Base-by-base conservation (phyloP, 2,329 filamentous ascomycete species). In the Esteya vermicola region DNA sequence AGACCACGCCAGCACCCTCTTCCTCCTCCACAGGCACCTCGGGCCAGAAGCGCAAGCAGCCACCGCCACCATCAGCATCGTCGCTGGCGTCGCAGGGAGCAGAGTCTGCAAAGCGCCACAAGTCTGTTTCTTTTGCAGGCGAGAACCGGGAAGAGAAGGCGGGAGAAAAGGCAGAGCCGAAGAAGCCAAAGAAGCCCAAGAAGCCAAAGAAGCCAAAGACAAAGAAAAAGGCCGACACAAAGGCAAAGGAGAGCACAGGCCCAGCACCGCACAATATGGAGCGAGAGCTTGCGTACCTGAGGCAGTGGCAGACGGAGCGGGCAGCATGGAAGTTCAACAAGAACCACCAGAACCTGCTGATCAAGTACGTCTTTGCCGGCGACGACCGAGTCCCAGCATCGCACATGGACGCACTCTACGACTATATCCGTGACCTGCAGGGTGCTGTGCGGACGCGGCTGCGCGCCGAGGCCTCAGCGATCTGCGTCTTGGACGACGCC, bases 311-410 rank as follows among this genome's bases (percentile, higher is more conserved):
- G 59, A 70, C 70, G 41, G 70, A 77, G 45, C 77, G 77, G 43
- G 64, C 70, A 9, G 67, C 67, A 50, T 96, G 89, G 89, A 95
- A 94, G 59, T 96, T 95, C 66, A 93, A 93, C 65, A 95, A 95
- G 63, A 88, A 85, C 50, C 77, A 85, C 54, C 88, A 95, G 59
- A 84, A 79, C 40, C 75, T 84, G 50, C 67, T 95, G 12, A 73
- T 95, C 54, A 89, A 91, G 57, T 78, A 93, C 63, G 62, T 82
- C 34, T 84, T 93, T 55, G 77, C 83, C 49, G 62, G 76, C 47
- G 72, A 77, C 50, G 71, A 73, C 45, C 70, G 71, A 33, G 72
- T 95, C 33, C 84, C 86, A 1, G 62, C 77, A 14, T 63, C 70
- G 43, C 74, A 89, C 59, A 77, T 84, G 43, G 61, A 72, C 35